Percentiles rank a stretch among this genome's conserved stretches.
Conservation (phyloP, 1,284 basidiomycete species). For the Leccinum subspadiceum region DNA sequence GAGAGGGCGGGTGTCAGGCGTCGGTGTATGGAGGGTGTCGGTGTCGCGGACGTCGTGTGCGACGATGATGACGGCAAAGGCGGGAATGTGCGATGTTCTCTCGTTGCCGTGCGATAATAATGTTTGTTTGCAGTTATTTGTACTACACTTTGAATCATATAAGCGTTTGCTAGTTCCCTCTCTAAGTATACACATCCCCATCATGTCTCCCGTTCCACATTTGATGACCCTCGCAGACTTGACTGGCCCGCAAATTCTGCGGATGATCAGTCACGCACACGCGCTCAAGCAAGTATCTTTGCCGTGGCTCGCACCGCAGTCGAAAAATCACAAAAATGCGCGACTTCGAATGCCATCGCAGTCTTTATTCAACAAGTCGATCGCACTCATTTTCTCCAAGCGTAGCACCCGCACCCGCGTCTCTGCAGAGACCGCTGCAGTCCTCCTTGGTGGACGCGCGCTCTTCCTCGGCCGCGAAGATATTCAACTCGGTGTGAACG, state of each 20-base stretch:
- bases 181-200: not conserved
- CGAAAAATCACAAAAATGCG: constrained; percentile 32
- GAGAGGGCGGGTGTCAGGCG: not conserved
- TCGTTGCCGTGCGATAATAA: constrained; percentile 1
- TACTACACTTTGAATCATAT: not conserved
- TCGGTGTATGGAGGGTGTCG: not conserved
- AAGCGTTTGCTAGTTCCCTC: not conserved
- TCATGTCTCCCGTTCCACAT: constrained; percentile 52
- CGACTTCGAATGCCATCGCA: constrained; percentile 61
- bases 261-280: constrained; percentile 60
- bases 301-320: constrained; percentile 57
- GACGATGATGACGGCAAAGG: constrained; percentile 7
- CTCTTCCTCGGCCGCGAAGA: constrained; percentile 91
- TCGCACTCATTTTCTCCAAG: constrained; percentile 92
- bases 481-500: constrained; percentile 97
- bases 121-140: not conserved
- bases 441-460: constrained; percentile 82
- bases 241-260: constrained; percentile 64
- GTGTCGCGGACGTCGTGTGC: constrained; percentile 12
- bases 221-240: constrained; percentile 87
- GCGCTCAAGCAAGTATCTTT: constrained; percentile 58
- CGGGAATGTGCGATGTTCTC: constrained; percentile 7
- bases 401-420: constrained; percentile 92
- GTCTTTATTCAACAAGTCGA: constrained; percentile 74
- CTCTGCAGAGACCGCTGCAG: constrained; percentile 79